Percentiles rank a stretch among this genome's conserved stretches.
phyloP scores from a whole-genome alignment of 495 filamentous ascomycete species.

The Penicillium crystallinum region DNA sequence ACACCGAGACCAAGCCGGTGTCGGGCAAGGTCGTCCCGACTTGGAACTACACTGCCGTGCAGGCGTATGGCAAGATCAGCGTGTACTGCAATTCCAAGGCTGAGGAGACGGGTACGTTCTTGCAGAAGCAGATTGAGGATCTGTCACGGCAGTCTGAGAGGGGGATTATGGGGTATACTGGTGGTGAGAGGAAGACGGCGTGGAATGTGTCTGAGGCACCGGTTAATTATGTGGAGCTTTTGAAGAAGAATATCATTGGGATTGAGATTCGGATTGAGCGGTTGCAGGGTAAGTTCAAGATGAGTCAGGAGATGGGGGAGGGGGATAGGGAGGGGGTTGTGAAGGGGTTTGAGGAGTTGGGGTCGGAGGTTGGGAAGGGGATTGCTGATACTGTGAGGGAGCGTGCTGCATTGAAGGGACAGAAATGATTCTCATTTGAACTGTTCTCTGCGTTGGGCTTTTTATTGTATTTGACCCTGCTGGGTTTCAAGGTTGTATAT shows the following conservation, averaged over 20 bases:
- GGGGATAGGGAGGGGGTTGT: slow-evolving; percentile 45
- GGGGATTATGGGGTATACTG: slow-evolving; percentile 41
- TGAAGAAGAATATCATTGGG: slow-evolving; percentile 50
- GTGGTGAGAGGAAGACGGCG: slow-evolving; percentile 23
- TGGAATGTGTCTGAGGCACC: slow-evolving; percentile 49
- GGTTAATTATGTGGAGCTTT: slow-evolving; percentile 38
- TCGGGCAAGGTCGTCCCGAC: slow-evolving; percentile 55
- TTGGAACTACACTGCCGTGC: slow-evolving; percentile 53
- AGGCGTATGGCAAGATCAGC: slow-evolving; percentile 44
- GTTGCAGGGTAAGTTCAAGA: slow-evolving; percentile 52
- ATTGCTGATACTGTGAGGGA: slow-evolving; percentile 39
- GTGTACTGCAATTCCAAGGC: slow-evolving; percentile 39
- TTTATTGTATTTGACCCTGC: too few relatives aligned
- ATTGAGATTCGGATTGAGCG: slow-evolving; percentile 44
- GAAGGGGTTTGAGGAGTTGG: slow-evolving; percentile 41
- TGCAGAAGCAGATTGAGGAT: slow-evolving; percentile 34
- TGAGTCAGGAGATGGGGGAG: slow-evolving; percentile 48
- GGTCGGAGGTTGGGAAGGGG: slow-evolving; percentile 31
- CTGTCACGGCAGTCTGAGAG: slow-evolving; percentile 41
- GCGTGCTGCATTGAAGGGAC: slow-evolving; percentile 27
- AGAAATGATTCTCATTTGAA: neutral
- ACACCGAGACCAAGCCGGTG: slow-evolving; percentile 49
- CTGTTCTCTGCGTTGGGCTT: too few relatives aligned
- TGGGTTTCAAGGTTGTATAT: neutral
- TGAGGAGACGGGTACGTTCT: slow-evolving; percentile 34